Percentiles rank a stretch among this genome's conserved stretches.
Evolutionary conservation across 345 rosid species (phyloP).

Genomic region (Salix arbutifolia): DNA sequence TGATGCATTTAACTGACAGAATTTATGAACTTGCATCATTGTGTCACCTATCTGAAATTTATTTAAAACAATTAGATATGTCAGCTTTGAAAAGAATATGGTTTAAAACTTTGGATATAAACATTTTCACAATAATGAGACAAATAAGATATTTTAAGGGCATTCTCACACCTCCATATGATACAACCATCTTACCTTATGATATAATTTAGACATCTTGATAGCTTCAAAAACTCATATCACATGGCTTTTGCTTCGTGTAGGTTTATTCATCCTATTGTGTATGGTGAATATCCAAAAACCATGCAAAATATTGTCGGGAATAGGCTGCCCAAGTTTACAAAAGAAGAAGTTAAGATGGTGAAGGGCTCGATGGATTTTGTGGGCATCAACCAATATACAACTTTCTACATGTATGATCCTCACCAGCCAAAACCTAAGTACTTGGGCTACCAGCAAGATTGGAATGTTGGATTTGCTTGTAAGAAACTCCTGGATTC

Average conservation of each 20-base stretch:
- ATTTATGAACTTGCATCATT: not conserved
- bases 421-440: constrained; percentile 47
- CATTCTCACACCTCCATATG: not conserved
- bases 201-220: not conserved
- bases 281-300: constrained; percentile 85
- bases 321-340: constrained; percentile 73
- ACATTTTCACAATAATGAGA: not conserved
- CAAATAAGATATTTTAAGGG: not conserved
- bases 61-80: not conserved
- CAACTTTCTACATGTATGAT: constrained; percentile 63
- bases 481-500: constrained; percentile 42
- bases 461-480: constrained; percentile 76
- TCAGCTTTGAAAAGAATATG: not conserved
- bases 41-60: not conserved
- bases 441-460: constrained; percentile 74
- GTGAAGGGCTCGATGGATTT: constrained; percentile 90
- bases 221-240: not conserved
- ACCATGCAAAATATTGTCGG: constrained; percentile 81
- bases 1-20: not conserved
- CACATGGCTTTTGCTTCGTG: not conserved
- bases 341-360: constrained; percentile 66
- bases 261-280: constrained; percentile 92
- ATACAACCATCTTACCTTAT: not conserved
- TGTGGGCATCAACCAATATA: constrained; percentile 89
- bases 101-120: not conserved